Evolutionary conservation across 2,329 filamentous ascomycete species (phyloP).

Genomic region (Dactylellina leptospora): DNA sequence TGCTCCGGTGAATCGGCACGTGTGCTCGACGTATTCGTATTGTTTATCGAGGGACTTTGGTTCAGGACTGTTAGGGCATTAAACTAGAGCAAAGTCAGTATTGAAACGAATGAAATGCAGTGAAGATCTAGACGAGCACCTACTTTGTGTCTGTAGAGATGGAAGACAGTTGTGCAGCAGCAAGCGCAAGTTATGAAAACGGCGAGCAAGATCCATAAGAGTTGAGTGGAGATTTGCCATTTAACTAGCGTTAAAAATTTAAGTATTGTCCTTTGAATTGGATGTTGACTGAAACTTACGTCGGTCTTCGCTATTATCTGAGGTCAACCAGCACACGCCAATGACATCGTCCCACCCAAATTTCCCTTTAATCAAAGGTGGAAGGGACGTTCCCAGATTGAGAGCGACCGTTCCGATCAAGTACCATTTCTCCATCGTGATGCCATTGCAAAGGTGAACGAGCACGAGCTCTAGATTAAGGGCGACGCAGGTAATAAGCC

Average conservation of each 20-base stretch:
- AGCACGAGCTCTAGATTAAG: constrained; percentile 56
- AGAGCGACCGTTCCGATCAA: constrained; percentile 53
- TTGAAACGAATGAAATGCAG: background rate
- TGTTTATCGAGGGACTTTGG: constrained; percentile 3
- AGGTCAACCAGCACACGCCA: constrained; percentile 55
- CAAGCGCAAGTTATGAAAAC: constrained; percentile 53
- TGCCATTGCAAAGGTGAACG: constrained; percentile 54
- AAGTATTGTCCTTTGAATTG: background rate
- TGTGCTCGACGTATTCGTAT: constrained; percentile 12
- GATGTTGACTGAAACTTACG: constrained; percentile 11
- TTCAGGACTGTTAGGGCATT: constrained; percentile 36
- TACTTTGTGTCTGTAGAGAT: constrained; percentile 55
- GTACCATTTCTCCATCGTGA: constrained; percentile 55
- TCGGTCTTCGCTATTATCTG: constrained; percentile 45
- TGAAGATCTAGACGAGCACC: constrained; percentile 3
- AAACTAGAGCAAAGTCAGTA: constrained; percentile 20
- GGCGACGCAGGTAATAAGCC: constrained; percentile 55
- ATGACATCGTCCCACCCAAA: constrained; percentile 57
- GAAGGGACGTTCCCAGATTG: constrained; percentile 54
- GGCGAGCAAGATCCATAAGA: constrained; percentile 55
- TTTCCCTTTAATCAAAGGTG: constrained; percentile 55
- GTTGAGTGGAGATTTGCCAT: constrained; percentile 56
- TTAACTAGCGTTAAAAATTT: constrained; percentile 19
- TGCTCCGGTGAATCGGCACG: constrained; percentile 34
- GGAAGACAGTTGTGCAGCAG: constrained; percentile 46